These are phyloP conservation scores for Rhizoclosmatium sp. DNA, from an alignment of 192 early-diverging fungal species.

Conservation along the genomic window DNA sequence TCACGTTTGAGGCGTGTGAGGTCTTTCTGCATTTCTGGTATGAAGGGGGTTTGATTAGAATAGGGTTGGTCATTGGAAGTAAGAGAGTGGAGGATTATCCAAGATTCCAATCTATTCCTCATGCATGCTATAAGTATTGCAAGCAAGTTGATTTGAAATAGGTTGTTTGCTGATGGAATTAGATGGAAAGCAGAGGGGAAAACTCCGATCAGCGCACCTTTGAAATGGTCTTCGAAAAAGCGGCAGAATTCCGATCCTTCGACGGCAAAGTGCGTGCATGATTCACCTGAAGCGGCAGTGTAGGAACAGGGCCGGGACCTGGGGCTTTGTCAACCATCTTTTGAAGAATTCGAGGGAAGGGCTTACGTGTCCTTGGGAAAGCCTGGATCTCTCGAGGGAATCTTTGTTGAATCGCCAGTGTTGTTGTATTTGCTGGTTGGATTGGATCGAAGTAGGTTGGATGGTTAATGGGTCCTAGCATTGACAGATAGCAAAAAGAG, in stretches of 20 bases:
- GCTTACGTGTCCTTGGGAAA: neutral
- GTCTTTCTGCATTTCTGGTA: no score
- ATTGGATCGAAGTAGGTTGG: no score
- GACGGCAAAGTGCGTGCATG: neutral
- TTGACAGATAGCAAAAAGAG: no score
- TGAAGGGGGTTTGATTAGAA: no score
- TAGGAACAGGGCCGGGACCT: neutral
- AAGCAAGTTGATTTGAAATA: neutral
- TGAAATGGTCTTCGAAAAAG: neutral
- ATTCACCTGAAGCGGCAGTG: neutral
- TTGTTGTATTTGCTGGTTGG: no score
- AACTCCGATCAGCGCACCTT: neutral
- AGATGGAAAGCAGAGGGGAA: neutral
- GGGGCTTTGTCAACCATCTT: neutral
- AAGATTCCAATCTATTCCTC: no score
- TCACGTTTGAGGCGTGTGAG: no score
- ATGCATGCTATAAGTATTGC: no score
- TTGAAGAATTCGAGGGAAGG: neutral
- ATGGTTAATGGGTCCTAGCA: no score
- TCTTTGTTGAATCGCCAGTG: neutral
- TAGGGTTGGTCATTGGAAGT: no score
- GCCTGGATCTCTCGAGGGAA: neutral
- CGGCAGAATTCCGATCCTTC: neutral
- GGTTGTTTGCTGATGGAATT: neutral
- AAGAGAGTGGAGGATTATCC: no score